These are phyloP conservation scores for Colletotrichum chlorophyti DNA, from an alignment of 2,329 filamentous ascomycete species.

Conservation along the genomic window DNA sequence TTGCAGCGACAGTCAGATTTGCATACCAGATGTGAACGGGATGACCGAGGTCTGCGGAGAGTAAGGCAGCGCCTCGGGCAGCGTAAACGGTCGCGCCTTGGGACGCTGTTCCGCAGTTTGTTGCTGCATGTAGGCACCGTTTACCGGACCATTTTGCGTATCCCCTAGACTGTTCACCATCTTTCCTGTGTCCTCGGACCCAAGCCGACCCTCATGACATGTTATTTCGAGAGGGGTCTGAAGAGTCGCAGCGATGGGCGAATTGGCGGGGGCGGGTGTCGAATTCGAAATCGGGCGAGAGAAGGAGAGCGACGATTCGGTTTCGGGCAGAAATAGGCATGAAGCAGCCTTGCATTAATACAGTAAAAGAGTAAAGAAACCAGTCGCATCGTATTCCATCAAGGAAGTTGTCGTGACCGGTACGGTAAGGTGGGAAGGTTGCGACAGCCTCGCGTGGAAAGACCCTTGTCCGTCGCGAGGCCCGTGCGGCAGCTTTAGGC, in stretches of 20 bases:
- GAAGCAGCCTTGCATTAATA: too few species aligned
- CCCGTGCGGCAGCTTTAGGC: conserved; percentile 26
- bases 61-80: conserved; percentile 81
- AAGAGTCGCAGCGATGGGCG: background rate
- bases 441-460: conserved; percentile 30
- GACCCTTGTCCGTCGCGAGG: conserved; percentile 26
- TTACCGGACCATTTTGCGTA: conserved; percentile 23
- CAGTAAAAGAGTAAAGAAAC: background rate
- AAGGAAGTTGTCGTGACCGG: conserved; percentile 16
- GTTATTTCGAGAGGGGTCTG: conserved; percentile 2
- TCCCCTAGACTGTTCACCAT: conserved; percentile 25
- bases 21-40: conserved; percentile 76
- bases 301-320: background rate
- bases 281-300: background rate
- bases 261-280: conserved; percentile 5
- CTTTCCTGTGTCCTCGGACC: conserved; percentile 15
- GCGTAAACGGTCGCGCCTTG: conserved; percentile 58
- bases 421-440: conserved; percentile 26
- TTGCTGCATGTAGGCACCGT: conserved; percentile 26
- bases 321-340: background rate
- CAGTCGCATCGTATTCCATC: conserved; percentile 9
- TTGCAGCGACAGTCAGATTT: background rate
- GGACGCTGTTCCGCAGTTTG: conserved; percentile 20
- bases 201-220: conserved; percentile 15
- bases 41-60: conserved; percentile 82